Evolutionary conservation across 768 basidiomycete species (phyloP).

Genomic region (Kwoniella botswanensis): DNA sequence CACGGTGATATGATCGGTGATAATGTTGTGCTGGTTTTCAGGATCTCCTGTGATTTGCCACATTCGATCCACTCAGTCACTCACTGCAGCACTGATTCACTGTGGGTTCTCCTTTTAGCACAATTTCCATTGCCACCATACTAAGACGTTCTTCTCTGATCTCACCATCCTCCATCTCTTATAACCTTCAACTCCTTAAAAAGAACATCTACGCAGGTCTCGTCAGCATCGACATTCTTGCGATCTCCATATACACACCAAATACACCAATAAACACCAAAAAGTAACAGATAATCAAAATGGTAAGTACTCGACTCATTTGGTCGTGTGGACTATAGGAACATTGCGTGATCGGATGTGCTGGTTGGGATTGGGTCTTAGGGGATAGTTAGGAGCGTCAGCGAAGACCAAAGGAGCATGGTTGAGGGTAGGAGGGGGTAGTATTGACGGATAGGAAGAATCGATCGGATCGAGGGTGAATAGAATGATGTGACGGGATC

Average conservation of each 20-base stretch:
- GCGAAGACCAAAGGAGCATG: too few species aligned
- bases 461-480: conserved; percentile 2
- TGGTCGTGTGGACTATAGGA: conserved; percentile 13
- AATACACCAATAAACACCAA: conserved; percentile 5
- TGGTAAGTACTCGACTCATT: conserved; percentile 14
- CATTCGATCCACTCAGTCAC: not conserved
- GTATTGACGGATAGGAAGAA: not conserved
- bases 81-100: not conserved
- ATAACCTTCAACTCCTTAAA: conserved; percentile 5
- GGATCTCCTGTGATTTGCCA: conserved; percentile 11
- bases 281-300: conserved; percentile 21
- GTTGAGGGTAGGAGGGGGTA: not conserved
- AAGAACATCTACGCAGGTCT: conserved; percentile 22
- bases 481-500: not conserved
- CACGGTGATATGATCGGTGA: conserved; percentile 13
- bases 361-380: not conserved
- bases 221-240: conserved; percentile 24
- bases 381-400: too few species aligned
- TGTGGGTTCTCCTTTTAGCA: not conserved
- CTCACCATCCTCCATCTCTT: conserved; percentile 16
- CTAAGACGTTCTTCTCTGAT: not conserved
- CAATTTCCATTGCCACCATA: conserved; percentile 16
- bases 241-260: conserved; percentile 11
- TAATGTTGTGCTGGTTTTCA: conserved; percentile 10
- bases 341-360: not conserved